Evolutionary conservation across 2,329 filamentous ascomycete genomes (phyloP).

Genomic region (Fusarium chuoi): DNA sequence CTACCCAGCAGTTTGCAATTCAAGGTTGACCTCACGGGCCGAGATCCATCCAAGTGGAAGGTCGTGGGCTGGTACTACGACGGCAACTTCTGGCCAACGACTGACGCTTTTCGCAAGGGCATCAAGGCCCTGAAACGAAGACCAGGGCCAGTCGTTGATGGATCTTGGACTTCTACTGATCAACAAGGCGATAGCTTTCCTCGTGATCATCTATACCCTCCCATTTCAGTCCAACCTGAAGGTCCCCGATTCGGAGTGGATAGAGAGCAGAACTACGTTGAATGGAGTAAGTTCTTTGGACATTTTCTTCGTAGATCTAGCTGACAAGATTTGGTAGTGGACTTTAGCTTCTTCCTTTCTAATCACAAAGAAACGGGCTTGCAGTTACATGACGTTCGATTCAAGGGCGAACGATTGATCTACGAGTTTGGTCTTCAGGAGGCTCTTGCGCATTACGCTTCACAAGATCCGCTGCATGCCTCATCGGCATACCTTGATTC

Average conservation of each 20-base stretch:
- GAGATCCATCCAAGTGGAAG: conserved; percentile 61
- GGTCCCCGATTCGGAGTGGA: conserved; percentile 18
- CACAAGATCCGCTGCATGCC: conserved; percentile 58
- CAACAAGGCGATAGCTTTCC: conserved; percentile 8
- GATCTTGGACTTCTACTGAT: conserved; percentile 19
- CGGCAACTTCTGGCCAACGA: conserved; percentile 61
- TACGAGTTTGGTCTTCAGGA: conserved; percentile 68
- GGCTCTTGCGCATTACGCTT: conserved; percentile 63
- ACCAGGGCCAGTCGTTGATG: conserved; percentile 18
- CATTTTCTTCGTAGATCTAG: fast-evolving
- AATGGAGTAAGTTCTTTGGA: conserved; percentile 19
- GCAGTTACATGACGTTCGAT: conserved; percentile 61
- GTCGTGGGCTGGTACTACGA: conserved; percentile 65
- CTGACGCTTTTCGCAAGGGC: conserved; percentile 48
- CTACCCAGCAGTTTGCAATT: conserved; percentile 58
- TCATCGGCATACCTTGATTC: conserved; percentile 59
- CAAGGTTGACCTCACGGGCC: conserved; percentile 60
- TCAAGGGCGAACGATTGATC: conserved; percentile 64
- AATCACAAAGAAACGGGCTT: conserved; percentile 61
- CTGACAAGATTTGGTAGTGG: conserved; percentile 50
- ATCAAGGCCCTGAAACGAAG: neutral
- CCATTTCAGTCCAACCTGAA: conserved; percentile 15
- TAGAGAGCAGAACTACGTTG: conserved; percentile 20
- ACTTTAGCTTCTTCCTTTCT: conserved; percentile 59
- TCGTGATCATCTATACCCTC: conserved; percentile 5